These are phyloP conservation scores for Dactylonectria estremocensis DNA, from an alignment of 2,329 filamentous ascomycete species.

Conservation along the genomic window DNA sequence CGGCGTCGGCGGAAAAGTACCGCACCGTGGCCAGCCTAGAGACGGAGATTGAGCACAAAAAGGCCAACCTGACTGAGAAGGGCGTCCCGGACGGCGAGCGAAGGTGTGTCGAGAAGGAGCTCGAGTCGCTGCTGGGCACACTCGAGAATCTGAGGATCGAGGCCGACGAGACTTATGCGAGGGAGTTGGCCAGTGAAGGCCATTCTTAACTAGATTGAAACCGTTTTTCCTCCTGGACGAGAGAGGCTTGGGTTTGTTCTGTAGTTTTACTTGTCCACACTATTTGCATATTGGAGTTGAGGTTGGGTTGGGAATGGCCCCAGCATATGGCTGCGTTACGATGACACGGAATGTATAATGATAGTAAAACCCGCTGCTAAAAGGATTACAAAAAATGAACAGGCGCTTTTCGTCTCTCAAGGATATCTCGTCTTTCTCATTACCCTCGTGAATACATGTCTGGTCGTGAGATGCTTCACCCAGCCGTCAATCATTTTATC, in stretches of 20 bases:
- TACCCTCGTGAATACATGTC: conserved; percentile 27
- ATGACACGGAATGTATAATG: conserved; percentile 12
- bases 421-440: conserved; percentile 22
- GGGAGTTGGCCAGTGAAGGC: conserved; percentile 53
- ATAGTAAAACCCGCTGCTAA: background rate
- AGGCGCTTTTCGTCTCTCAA: background rate
- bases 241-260: background rate
- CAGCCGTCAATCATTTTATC: conserved; percentile 39
- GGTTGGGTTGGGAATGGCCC: conserved; percentile 2
- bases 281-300: conserved; percentile 9
- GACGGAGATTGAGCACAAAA: conserved; percentile 51
- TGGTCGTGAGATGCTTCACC: conserved; percentile 35
- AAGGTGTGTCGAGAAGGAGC: conserved; percentile 51
- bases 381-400: background rate
- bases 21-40: conserved; percentile 54
- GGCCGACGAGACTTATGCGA: conserved; percentile 64
- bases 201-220: background rate
- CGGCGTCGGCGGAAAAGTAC: conserved; percentile 55
- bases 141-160: conserved; percentile 59
- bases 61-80: conserved; percentile 45
- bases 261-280: background rate
- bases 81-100: conserved; percentile 44
- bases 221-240: background rate
- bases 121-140: conserved; percentile 57
- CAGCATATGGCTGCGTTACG: background rate